These are phyloP conservation scores for Malassezia pachydermatis DNA, from an alignment of 1,284 basidiomycete species.

Conservation along the genomic window DNA sequence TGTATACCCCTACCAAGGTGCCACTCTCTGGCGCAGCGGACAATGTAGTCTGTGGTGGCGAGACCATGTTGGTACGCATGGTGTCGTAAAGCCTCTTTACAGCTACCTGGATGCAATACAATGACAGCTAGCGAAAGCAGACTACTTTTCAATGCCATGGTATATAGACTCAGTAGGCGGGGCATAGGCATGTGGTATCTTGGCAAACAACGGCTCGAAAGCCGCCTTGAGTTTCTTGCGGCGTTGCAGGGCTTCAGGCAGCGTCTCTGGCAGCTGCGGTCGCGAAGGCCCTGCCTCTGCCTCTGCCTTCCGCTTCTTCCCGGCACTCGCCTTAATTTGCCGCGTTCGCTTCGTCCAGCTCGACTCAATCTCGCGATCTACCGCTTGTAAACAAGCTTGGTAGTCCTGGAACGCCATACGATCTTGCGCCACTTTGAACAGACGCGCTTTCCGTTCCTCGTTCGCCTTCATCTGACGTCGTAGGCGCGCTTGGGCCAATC, in stretches of 20 bases:
- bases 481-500: constrained; percentile 75
- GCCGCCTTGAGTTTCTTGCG: constrained; percentile 30
- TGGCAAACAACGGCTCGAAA: constrained; percentile 39
- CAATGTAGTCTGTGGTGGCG: constrained; percentile 1
- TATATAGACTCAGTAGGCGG: constrained; percentile 31
- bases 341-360: constrained; percentile 40
- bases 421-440: constrained; percentile 69
- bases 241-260: constrained; percentile 33
- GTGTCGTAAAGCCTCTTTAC: neutral
- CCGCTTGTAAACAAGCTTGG: constrained; percentile 33
- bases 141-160: constrained; percentile 10
- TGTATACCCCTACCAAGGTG: neutral
- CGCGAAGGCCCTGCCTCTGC: constrained; percentile 28
- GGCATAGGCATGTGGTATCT: constrained; percentile 27
- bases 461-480: constrained; percentile 67
- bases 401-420: constrained; percentile 66
- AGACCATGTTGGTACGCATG: constrained; percentile 6
- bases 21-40: neutral
- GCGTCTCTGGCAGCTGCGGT: constrained; percentile 34
- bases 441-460: constrained; percentile 65
- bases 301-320: constrained; percentile 36
- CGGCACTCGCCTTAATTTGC: constrained; percentile 40
- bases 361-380: constrained; percentile 44
- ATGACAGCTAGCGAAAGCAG: neutral
- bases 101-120: neutral